Conservation (phyloP, 139 green algal genomes). For the Tetraselmis chui region DNA sequence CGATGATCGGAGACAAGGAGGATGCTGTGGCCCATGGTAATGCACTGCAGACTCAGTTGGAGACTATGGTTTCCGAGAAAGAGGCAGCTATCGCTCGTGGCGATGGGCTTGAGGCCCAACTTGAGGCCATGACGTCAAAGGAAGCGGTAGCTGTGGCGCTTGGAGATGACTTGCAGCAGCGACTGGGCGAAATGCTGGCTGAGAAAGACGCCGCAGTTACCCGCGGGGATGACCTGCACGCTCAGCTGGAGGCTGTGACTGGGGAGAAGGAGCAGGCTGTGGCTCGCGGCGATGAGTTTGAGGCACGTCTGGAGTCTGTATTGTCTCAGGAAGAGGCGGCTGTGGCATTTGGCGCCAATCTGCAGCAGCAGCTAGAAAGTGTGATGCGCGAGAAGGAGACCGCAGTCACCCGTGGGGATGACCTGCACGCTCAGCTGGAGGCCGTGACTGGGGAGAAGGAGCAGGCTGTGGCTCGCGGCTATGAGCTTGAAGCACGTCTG, state of each 20-base stretch:
- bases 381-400: not conserved
- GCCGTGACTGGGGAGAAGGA: not conserved
- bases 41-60: not conserved
- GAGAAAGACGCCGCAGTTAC: not conserved
- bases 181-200: not conserved
- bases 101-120: not conserved
- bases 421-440: not conserved
- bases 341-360: not conserved
- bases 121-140: not conserved
- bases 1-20: not conserved
- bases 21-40: not conserved
- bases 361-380: not conserved
- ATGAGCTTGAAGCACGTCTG: not conserved
- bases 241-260: not conserved
- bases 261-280: not conserved
- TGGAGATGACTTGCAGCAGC: not conserved
- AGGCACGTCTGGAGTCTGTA: not conserved
- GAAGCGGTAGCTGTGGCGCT: not conserved
- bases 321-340: not conserved
- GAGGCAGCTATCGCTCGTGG: not conserved
- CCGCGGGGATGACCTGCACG: not conserved
- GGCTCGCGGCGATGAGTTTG: not conserved
- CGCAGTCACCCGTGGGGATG: not conserved
- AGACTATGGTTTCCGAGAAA: not conserved
- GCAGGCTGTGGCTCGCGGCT: not conserved